Evolutionary conservation across 768 basidiomycete genomes (phyloP), one percentile per base, ranked within the genome.

Genomic region (Polyporus arcularius): DNA sequence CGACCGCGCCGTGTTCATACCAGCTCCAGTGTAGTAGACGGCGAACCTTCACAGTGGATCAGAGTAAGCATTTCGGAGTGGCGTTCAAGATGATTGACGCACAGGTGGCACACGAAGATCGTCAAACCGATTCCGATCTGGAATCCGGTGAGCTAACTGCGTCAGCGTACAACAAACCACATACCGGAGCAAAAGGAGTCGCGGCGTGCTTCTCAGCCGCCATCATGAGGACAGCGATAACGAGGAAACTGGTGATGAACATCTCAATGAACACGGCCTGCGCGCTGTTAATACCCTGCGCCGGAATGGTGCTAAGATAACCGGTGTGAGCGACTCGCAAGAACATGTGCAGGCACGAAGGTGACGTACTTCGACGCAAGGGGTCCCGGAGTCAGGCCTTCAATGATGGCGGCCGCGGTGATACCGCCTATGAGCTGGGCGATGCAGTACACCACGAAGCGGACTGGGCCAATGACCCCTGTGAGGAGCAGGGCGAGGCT

Each of bases 251-350:
- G 14, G 87, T 88, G 64, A 84, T 80, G 71, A 89, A 88, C 81
- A 87, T 85, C 70, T 89, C 87, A 61, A 89, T 87, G 70, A 88
- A 89, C 16, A 87, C 79, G 11, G 78, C 86, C 70, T 89, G 85
- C 0, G 83, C 78, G 3, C 71, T 61, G 71, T 80, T 88, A 60
- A 82, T 71, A 4, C 79, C 80, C 18, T 72, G 67, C 9, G 75
- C 74, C 38, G 85, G 75, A 64, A 71, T 70, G 9, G 83, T 85
- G 64, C 86, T 88, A 60, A 12, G 60, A 53, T 53, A 6, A 4
- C n/a, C 30, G 12, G 12, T 47, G 48, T 54, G 60, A 61, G 56
- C 63, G 57, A 26, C 21, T 26, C 21, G 46, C 3, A 57, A 18
- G 26, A 46, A 42, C 45, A 30, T 42, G 46, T 31, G 43, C 38